Conservation (phyloP, 768 basidiomycete genomes). For the Phylloporus rhodoxanthus region DNA sequence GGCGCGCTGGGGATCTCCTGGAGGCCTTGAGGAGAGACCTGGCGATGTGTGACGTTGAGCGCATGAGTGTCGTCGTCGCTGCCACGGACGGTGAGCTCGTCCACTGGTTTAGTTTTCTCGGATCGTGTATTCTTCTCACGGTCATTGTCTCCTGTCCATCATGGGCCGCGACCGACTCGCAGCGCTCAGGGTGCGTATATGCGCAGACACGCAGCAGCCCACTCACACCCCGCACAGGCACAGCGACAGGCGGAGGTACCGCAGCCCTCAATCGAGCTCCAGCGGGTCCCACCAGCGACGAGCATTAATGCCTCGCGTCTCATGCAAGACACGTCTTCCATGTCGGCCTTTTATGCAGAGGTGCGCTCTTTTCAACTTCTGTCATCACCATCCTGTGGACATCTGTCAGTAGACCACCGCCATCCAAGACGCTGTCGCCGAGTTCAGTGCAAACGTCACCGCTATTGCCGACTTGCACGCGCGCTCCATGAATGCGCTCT, state of each 20-base stretch:
- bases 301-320: neutral
- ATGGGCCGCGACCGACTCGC: slow-evolving; percentile 76
- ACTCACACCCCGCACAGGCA: slow-evolving; percentile 39
- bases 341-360: slow-evolving; percentile 32
- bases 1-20: slow-evolving; percentile 2
- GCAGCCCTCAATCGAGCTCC: slow-evolving; percentile 25
- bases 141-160: neutral
- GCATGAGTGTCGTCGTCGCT: slow-evolving; percentile 45
- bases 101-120: no score
- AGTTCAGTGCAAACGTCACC: slow-evolving; percentile 42
- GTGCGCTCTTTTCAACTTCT: slow-evolving; percentile 7
- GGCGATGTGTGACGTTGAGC: slow-evolving; percentile 59
- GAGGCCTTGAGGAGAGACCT: slow-evolving; percentile 59
- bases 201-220: slow-evolving; percentile 35
- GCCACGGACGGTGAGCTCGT: no score
- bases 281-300: slow-evolving; percentile 10
- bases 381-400: neutral
- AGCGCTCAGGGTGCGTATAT: slow-evolving; percentile 63
- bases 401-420: slow-evolving; percentile 36
- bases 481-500: slow-evolving; percentile 44
- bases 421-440: slow-evolving; percentile 41
- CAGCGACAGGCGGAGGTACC: slow-evolving; percentile 39
- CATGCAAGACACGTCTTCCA: slow-evolving; percentile 19
- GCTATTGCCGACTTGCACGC: slow-evolving; percentile 46
- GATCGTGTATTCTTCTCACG: slow-evolving; percentile 1